Percentiles rank a stretch among this genome's conserved stretches.
phyloP scores from a whole-genome alignment of 2,329 filamentous ascomycete genomes.

The Dryadomyces quercivorus region DNA sequence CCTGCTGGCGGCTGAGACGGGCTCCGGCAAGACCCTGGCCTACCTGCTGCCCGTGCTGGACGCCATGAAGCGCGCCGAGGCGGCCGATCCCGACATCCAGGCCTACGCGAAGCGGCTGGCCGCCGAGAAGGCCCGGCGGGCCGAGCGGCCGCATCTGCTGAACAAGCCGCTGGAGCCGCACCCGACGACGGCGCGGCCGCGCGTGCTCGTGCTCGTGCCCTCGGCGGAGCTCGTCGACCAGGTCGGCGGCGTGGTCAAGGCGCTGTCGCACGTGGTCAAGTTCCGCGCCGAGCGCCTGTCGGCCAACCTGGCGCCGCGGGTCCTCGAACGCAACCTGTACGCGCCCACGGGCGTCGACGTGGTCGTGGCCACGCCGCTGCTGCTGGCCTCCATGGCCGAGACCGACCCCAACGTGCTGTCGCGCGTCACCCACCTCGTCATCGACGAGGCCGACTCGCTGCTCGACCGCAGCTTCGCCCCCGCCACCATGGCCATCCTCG shows the following conservation, averaged over 20 bases:
- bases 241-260: conserved; percentile 70
- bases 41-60: conserved; percentile 80
- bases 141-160: conserved; percentile 34
- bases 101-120: conserved; percentile 43
- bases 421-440: conserved; percentile 76
- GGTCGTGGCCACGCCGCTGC: conserved; percentile 75
- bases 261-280: conserved; percentile 73
- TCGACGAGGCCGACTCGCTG: conserved; percentile 94
- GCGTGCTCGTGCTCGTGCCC: conserved; percentile 76
- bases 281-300: conserved; percentile 78
- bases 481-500: conserved; percentile 70
- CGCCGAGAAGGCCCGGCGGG: conserved; percentile 44
- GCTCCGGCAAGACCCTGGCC: conserved; percentile 90
- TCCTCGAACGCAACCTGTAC: conserved; percentile 80
- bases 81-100: conserved; percentile 43
- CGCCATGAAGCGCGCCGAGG: conserved; percentile 68
- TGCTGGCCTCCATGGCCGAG: conserved; percentile 78
- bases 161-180: conserved; percentile 51
- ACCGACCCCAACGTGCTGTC: conserved; percentile 85
- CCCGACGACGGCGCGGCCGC: conserved; percentile 65
- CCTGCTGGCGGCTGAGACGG: conserved; percentile 87
- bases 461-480: conserved; percentile 87
- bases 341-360: conserved; percentile 71
- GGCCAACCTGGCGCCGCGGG: conserved; percentile 59
- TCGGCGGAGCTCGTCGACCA: conserved; percentile 87